Evolutionary conservation across 1,284 basidiomycete genomes (phyloP), one percentile per base, ranked within the genome.

Genomic region (Ceratobasidium papillatum): DNA sequence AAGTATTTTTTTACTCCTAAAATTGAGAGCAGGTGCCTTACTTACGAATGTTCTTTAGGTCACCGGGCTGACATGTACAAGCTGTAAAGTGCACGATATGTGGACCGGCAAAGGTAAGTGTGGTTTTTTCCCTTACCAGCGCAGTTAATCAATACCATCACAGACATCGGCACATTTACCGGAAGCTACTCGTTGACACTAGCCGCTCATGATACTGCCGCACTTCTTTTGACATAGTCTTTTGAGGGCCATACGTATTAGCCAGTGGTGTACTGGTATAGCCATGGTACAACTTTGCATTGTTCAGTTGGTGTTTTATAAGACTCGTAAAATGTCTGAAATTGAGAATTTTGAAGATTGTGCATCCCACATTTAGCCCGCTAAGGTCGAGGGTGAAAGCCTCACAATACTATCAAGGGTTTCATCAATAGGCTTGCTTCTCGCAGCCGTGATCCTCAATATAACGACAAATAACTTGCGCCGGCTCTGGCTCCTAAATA

Each of bases 41-140:
- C n/a, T n/a, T n/a, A n/a, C n/a, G n/a, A n/a, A n/a, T n/a, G n/a
- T n/a, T 36, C 14, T 32, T 19, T 17, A 52, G 65, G 43, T 72
- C 27, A 64, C 56, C 8, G 47, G 41, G 17, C 27, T 74, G 38
- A 80, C 81, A 2, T 79, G 81, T 12, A 83, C 82, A 0, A 83
- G 74, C 5, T 87, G 83, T 77, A 82, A 80, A 69, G 78, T 88
- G 32, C 86, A 87, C 74, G 87, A 89, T 77, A 88, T 88, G 87
- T 88, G 87, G 87, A 80, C 83, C 11, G 83, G 84, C 5, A 78
- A 78, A 22, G 65, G 65, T 71, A 11, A 9, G 27, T 22, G 2
- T 25, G 22, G n/a, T 22, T 17, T 27, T 25, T 43, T 17, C 30
- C 9, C 36, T 58, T 19, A 58, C 52, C 38, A 7, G 27, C 36